These are phyloP conservation scores for Sporothrix curviconia DNA, from an alignment of 2,329 filamentous ascomycete genomes.

Conservation along the genomic window DNA sequence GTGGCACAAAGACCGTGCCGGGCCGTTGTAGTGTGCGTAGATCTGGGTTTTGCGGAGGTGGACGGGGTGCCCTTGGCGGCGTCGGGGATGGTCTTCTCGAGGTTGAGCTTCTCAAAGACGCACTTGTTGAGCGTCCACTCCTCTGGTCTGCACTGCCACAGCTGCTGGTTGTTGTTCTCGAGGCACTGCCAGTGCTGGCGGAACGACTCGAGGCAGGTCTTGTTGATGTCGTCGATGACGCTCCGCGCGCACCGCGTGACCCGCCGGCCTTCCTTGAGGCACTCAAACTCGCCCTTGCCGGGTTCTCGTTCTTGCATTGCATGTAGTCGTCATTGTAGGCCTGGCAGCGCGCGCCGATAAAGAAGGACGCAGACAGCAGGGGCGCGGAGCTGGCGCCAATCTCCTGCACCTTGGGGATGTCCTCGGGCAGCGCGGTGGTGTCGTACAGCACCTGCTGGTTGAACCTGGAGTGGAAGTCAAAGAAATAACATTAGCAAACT, in stretches of 20 bases:
- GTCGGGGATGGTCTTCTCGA: slow-evolving; percentile 75
- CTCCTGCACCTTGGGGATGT: slow-evolving; percentile 89
- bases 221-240: slow-evolving; percentile 95
- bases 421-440: slow-evolving; percentile 86
- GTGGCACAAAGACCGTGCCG: slow-evolving; percentile 26
- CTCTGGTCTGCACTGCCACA: slow-evolving; percentile 86
- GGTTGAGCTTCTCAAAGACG: slow-evolving; percentile 86
- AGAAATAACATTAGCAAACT: too few relatives aligned
- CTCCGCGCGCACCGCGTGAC: slow-evolving; percentile 94
- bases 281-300: slow-evolving; percentile 86
- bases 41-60: slow-evolving; percentile 63
- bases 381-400: slow-evolving; percentile 90
- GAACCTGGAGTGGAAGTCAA: slow-evolving; percentile 59
- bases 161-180: slow-evolving; percentile 94
- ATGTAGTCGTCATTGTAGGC: slow-evolving; percentile 99
- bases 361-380: slow-evolving; percentile 85
- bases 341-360: slow-evolving; percentile 92
- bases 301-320: slow-evolving; percentile 96
- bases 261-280: slow-evolving; percentile 91
- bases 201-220: slow-evolving; percentile 86
- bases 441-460: slow-evolving; percentile 90
- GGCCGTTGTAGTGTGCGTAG: slow-evolving; percentile 42
- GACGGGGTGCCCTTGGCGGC: slow-evolving; percentile 65
- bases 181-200: slow-evolving; percentile 90
- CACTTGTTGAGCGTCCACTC: slow-evolving; percentile 93